Evolutionary conservation across 257 asterid genomes (phyloP).

Genomic region (Henckelia pumila): DNA sequence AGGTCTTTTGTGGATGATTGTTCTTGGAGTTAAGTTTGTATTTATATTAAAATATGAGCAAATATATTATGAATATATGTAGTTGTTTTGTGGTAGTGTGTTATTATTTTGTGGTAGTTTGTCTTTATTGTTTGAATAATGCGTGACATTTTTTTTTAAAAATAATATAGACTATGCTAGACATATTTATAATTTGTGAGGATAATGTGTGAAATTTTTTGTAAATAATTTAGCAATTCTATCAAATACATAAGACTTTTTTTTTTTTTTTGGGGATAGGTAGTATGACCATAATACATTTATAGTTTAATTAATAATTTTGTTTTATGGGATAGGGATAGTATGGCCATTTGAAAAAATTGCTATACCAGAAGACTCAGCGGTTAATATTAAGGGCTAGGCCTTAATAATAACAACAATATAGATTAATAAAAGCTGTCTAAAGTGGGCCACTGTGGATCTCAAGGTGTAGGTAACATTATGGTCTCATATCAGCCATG

Average conservation of each 20-base stretch:
- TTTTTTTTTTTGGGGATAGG: not conserved
- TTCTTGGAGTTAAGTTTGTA: not conserved
- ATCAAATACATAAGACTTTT: too few species aligned
- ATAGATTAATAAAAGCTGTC: not conserved
- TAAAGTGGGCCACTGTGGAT: not conserved
- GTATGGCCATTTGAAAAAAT: not conserved
- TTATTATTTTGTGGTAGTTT: too few species aligned
- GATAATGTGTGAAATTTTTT: not conserved
- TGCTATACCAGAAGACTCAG: too few species aligned
- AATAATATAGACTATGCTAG: not conserved
- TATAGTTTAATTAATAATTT: too few species aligned
- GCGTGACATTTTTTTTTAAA: too few species aligned
- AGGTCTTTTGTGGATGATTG: not conserved
- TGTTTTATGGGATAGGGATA: not conserved
- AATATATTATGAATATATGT: not conserved
- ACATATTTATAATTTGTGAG: not conserved
- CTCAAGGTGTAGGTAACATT: not conserved
- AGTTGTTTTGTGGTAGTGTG: not conserved
- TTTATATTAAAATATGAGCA: not conserved
- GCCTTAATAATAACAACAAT: too few species aligned
- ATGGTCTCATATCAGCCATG: not conserved
- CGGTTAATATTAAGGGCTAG: not conserved
- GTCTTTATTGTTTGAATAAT: not conserved
- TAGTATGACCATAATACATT: too few species aligned
- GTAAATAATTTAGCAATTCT: too few species aligned